Percentiles rank a stretch among this genome's conserved stretches.
These are phyloP conservation scores for Rhodotorula taiwanensis DNA, from an alignment of 768 basidiomycete species.

Conservation along the genomic window DNA sequence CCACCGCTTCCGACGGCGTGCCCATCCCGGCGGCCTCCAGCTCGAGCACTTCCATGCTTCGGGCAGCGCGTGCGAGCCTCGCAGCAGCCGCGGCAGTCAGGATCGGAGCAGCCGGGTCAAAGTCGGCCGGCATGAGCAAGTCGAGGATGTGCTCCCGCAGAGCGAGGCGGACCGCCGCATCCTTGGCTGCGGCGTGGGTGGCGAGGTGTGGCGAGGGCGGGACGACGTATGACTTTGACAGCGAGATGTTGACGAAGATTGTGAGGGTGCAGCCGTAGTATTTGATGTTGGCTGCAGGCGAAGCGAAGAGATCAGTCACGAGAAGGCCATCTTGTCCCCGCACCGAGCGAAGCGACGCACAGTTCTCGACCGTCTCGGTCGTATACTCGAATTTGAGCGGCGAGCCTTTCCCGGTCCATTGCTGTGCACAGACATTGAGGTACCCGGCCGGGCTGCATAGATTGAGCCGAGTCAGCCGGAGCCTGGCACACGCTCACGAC, in stretches of 20 bases:
- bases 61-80: too few relatives aligned
- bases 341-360: not conserved
- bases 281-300: not conserved
- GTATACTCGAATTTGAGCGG: conserved; percentile 17
- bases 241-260: not conserved
- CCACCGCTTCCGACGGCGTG: not conserved
- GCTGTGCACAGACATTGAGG: conserved; percentile 15
- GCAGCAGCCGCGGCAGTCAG: not conserved
- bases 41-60: too few relatives aligned
- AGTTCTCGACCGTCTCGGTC: not conserved
- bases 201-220: not conserved
- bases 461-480: too few relatives aligned
- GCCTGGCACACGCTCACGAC: too few relatives aligned
- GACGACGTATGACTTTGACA: conserved; percentile 4
- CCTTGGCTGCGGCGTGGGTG: conserved; percentile 2
- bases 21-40: not conserved
- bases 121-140: not conserved
- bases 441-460: conserved; percentile 4
- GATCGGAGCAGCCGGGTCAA: not conserved
- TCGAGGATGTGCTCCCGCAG: conserved; percentile 10
- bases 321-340: fast-evolving
- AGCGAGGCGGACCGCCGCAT: conserved; percentile 16
- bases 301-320: too few relatives aligned
- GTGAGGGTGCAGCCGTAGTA: conserved; percentile 9
- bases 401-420: conserved; percentile 7